Evolutionary conservation across 2,329 filamentous ascomycete species (phyloP).

Genomic region (Colletotrichum tabaci): DNA sequence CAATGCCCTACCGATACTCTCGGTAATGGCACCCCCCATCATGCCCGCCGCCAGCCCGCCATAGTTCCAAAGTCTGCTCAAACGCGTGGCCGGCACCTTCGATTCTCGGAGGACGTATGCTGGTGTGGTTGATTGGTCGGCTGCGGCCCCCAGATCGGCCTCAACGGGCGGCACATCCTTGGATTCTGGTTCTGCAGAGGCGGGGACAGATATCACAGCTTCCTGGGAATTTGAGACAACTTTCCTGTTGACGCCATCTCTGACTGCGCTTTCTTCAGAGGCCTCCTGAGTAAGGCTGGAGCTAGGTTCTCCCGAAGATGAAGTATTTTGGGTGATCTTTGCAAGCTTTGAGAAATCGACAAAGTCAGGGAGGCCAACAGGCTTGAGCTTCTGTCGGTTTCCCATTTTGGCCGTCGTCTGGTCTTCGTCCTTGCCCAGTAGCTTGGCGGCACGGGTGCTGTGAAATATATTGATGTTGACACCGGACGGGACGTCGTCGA

Average conservation of each 20-base stretch:
- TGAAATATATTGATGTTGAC: slow-evolving; percentile 66
- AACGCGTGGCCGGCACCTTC: slow-evolving; percentile 87
- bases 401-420: slow-evolving; percentile 10
- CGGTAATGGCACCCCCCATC: slow-evolving; percentile 91
- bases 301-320: neutral
- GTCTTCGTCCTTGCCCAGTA: slow-evolving; percentile 50
- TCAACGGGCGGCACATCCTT: slow-evolving; percentile 11
- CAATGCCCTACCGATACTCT: slow-evolving; percentile 85
- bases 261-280: neutral
- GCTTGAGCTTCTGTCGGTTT: slow-evolving; percentile 35
- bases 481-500: slow-evolving; percentile 55
- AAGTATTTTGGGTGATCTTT: neutral
- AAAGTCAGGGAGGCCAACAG: slow-evolving; percentile 46
- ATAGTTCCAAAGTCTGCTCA: slow-evolving; percentile 95
- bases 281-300: neutral
- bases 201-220: neutral
- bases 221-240: neutral
- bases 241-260: neutral
- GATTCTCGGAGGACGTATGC: slow-evolving; percentile 84
- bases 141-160: slow-evolving; percentile 4
- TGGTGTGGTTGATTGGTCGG: slow-evolving; percentile 16
- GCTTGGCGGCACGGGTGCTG: slow-evolving; percentile 60
- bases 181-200: neutral
- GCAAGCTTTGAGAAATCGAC: slow-evolving; percentile 33
- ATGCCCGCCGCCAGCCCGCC: slow-evolving; percentile 93